These are phyloP conservation scores for Kodamaea sagamina DNA, from an alignment of 805 yeast genomes.

Conservation along the genomic window DNA sequence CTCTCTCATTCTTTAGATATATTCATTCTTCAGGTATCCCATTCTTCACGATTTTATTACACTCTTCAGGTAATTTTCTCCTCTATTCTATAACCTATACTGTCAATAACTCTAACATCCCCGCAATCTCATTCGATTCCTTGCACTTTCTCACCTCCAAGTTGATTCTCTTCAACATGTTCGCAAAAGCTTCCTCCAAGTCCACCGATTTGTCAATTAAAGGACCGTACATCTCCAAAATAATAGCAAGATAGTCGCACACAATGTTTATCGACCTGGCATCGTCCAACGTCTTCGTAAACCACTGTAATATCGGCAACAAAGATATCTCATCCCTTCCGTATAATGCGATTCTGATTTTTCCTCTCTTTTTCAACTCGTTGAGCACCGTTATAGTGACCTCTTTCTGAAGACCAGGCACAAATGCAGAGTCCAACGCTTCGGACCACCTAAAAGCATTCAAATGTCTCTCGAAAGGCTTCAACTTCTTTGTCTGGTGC, in stretches of 20 bases:
- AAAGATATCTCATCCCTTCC: conserved; percentile 84
- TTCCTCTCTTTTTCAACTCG: conserved; percentile 87
- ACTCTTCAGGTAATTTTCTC: background rate
- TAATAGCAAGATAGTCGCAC: conserved; percentile 67
- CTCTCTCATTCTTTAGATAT: too few species aligned
- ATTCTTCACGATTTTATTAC: too few species aligned
- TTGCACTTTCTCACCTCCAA: conserved; percentile 74
- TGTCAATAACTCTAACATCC: conserved; percentile 87
- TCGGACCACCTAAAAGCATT: conserved; percentile 91
- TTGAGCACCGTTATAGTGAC: conserved; percentile 78
- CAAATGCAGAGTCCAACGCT: conserved; percentile 85
- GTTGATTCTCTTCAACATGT: conserved; percentile 61
- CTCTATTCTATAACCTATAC: conserved; percentile 26
- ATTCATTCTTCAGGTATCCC: too few species aligned
- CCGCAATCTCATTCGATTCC: conserved; percentile 87
- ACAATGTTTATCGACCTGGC: conserved; percentile 65
- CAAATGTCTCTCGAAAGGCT: conserved; percentile 79
- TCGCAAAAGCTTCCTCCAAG: conserved; percentile 67
- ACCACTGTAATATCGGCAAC: conserved; percentile 88
- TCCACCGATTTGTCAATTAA: conserved; percentile 73
- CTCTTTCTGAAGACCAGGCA: conserved; percentile 76
- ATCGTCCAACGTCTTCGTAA: conserved; percentile 73
- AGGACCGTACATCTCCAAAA: conserved; percentile 75
- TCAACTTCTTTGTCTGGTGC: conserved; percentile 60
- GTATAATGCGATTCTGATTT: conserved; percentile 74